A percentile compares a stretch with the other conserved stretches of the same genome.
Evolutionary conservation across 2,329 filamentous ascomycete genomes (phyloP).

Genomic region (Sporothrix mexicana): DNA sequence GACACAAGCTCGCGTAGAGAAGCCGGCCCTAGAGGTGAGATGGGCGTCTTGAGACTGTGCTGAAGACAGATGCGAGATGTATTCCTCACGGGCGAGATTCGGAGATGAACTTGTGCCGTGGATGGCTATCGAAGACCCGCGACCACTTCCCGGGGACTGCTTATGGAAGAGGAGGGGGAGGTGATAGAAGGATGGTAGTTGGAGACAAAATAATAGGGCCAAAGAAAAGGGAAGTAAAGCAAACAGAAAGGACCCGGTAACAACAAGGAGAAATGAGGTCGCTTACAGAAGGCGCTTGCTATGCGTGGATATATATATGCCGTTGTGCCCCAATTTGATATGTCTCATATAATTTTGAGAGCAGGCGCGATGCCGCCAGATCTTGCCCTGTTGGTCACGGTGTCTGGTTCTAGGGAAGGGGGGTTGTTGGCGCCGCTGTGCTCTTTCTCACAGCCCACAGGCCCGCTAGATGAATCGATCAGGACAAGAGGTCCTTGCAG

Average conservation of each 20-base stretch:
- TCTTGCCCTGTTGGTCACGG: constrained; percentile 21
- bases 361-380: constrained; percentile 31
- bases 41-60: background rate
- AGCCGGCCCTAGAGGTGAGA: constrained; percentile 23
- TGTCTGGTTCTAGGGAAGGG: background rate
- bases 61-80: background rate
- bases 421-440: background rate
- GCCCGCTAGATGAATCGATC: background rate
- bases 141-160: background rate
- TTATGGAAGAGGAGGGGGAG: background rate
- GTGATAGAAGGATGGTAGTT: background rate
- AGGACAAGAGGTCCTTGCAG: background rate
- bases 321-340: constrained; percentile 21
- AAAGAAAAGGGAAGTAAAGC: background rate
- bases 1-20: constrained; percentile 37
- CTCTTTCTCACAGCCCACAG: constrained; percentile 7
- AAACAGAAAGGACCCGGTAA: background rate
- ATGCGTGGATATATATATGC: constrained; percentile 29
- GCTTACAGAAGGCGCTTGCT: background rate
- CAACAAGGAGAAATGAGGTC: background rate
- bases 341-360: constrained; percentile 21
- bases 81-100: background rate
- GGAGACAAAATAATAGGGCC: background rate
- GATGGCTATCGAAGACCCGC: background rate
- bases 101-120: background rate